phyloP scores from a whole-genome alignment of 208 protist genomes.

The Trypanosoma lewisi region DNA sequence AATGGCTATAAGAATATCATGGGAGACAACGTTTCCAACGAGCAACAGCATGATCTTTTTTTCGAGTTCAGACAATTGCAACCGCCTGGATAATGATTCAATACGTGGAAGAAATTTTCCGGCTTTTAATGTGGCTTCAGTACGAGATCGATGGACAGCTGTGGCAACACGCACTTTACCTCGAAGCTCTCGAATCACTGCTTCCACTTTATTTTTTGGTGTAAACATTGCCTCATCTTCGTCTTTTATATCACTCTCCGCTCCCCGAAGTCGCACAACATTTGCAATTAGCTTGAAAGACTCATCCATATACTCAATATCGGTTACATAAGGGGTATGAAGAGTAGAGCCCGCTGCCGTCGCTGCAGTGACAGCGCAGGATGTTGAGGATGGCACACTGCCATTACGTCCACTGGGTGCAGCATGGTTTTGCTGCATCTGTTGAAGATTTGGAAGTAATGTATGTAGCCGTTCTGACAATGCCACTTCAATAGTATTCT shows the following conservation, averaged over 20 bases:
- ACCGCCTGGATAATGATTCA: slow-evolving; percentile 67
- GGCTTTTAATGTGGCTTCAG: slow-evolving; percentile 57
- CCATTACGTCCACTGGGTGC: slow-evolving; percentile 4
- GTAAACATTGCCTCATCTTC: slow-evolving; percentile 67
- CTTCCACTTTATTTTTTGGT: slow-evolving; percentile 82
- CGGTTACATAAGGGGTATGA: slow-evolving; percentile 64
- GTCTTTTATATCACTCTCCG: slow-evolving; percentile 90
- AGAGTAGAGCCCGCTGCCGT: slow-evolving; percentile 1
- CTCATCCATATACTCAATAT: slow-evolving; percentile 92
- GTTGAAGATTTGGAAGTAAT: background rate
- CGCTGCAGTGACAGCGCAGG: background rate
- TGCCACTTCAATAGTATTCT: background rate
- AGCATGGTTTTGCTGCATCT: background rate
- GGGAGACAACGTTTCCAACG: slow-evolving; percentile 82
- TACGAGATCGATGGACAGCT: slow-evolving; percentile 57
- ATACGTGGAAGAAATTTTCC: slow-evolving; percentile 79
- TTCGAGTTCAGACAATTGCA: slow-evolving; percentile 85
- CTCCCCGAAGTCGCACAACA: slow-evolving; percentile 78
- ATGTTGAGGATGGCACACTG: slow-evolving; percentile 12
- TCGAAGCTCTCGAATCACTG: slow-evolving; percentile 77
- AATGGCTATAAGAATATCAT: slow-evolving; percentile 88
- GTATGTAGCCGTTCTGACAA: slow-evolving; percentile 6
- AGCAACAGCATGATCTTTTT: slow-evolving; percentile 88
- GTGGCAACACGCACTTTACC: slow-evolving; percentile 73
- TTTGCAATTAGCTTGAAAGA: slow-evolving; percentile 85